A percentile compares a stretch with the other conserved stretches of the same genome.
Conservation (phyloP, 495 filamentous ascomycete genomes). For the Cryomyces minteri region DNA sequence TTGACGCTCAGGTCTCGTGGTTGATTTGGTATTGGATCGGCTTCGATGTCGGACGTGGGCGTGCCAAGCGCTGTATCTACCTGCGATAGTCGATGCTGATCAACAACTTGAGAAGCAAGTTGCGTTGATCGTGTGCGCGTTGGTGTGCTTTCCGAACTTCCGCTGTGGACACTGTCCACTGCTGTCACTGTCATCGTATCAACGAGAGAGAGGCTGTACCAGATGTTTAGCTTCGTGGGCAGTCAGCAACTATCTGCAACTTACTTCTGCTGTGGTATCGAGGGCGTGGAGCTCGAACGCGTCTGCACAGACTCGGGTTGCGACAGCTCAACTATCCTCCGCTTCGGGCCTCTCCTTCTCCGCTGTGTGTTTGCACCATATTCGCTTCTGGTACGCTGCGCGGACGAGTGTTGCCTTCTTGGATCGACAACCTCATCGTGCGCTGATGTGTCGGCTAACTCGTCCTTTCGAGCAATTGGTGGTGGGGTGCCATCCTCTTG, state of each 20-base stretch:
- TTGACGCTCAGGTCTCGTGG: conserved; percentile 42
- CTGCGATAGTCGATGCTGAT: no score
- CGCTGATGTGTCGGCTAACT: no score
- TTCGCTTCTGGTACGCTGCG: conserved; percentile 13
- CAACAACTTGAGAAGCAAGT: background rate
- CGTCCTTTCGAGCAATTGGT: background rate
- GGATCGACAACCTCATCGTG: background rate
- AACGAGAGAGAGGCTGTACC: no score
- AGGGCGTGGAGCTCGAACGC: no score
- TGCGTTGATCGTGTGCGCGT: background rate
- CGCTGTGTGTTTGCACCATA: conserved; percentile 10
- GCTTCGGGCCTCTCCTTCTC: conserved; percentile 33
- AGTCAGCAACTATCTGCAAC: no score
- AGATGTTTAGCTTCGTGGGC: no score
- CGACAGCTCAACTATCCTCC: conserved; percentile 71
- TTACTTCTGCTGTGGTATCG: no score
- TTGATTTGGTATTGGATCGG: background rate
- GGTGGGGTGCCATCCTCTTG: conserved; percentile 22
- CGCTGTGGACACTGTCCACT: no score
- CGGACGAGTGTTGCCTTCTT: conserved; percentile 2
- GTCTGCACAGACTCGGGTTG: conserved; percentile 22
- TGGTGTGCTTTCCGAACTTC: conserved; percentile 9
- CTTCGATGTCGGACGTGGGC: no score
- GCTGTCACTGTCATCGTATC: no score
- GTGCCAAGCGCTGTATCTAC: no score